phyloP scores from a whole-genome alignment of 139 green algal species.

The Zygnema circumcarinatum region DNA sequence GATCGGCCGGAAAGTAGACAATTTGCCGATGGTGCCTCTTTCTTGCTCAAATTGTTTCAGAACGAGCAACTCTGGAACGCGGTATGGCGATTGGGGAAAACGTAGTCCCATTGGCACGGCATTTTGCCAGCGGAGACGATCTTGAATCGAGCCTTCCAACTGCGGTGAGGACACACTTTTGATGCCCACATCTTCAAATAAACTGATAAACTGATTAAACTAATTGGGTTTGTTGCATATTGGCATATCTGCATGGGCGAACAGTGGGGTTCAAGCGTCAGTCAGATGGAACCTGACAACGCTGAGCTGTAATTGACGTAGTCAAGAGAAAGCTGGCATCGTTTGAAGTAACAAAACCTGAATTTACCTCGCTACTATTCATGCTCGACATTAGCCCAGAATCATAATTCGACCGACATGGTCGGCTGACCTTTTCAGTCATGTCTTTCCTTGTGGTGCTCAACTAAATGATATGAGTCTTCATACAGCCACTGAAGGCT shows the following conservation, averaged over 20 bases:
- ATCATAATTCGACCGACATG: no score
- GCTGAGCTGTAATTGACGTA: not conserved
- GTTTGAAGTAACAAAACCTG: no score
- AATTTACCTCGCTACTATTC: no score
- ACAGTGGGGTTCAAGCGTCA: no score
- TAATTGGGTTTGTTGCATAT: not conserved
- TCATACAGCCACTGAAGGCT: no score
- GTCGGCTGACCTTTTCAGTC: no score
- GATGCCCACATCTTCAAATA: not conserved
- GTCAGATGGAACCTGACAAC: not conserved
- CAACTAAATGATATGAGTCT: no score
- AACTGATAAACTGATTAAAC: not conserved
- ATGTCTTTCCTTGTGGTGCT: no score
- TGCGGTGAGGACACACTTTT: not conserved
- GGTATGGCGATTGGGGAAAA: conserved; percentile 28
- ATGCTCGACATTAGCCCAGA: no score
- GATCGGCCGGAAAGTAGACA: no score
- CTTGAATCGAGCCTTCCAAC: conserved; percentile 3
- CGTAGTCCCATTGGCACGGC: conserved; percentile 36
- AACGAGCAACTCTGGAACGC: conserved; percentile 41
- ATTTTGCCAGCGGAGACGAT: conserved; percentile 23
- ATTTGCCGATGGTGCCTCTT: no score
- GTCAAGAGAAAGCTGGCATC: not conserved
- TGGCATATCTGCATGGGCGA: no score
- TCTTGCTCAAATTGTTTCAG: conserved; percentile 5